Conservation (phyloP, 2,329 filamentous ascomycete species). For the Rachicladosporium sp. region DNA sequence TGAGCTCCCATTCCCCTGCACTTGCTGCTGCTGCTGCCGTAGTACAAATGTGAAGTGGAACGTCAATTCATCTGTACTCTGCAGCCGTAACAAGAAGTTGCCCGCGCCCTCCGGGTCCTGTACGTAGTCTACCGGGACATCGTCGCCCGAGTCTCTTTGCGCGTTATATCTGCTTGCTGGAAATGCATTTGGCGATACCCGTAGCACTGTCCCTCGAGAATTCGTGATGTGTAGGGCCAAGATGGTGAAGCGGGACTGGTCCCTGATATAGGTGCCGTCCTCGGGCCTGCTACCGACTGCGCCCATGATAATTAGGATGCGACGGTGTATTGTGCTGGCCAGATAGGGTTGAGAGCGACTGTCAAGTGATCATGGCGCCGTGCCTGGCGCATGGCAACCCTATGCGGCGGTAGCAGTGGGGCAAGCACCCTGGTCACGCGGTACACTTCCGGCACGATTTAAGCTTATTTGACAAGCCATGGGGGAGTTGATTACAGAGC, state of each 20-base stretch:
- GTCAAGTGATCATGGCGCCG: too few relatives aligned
- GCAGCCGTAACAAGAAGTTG: conserved; percentile 69
- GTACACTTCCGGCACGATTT: too few relatives aligned
- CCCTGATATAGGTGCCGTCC: conserved; percentile 73
- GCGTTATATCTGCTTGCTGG: conserved; percentile 69
- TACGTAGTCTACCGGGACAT: conserved; percentile 72
- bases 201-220: conserved; percentile 61
- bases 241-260: conserved; percentile 83
- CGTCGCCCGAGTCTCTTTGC: conserved; percentile 60
- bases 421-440: too few relatives aligned
- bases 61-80: conserved; percentile 80
- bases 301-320: conserved; percentile 51
- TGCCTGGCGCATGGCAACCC: too few relatives aligned
- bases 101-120: conserved; percentile 65
- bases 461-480: too few relatives aligned
- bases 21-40: conserved; percentile 33
- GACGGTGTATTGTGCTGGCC: too few relatives aligned
- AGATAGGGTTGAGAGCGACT: too few relatives aligned
- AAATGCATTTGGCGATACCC: conserved; percentile 72
- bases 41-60: conserved; percentile 90
- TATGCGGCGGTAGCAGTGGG: too few relatives aligned
- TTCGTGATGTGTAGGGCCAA: conserved; percentile 73
- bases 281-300: conserved; percentile 81
- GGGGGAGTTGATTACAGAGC: too few relatives aligned
- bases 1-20: conserved; percentile 18